Evolutionary conservation across 495 filamentous ascomycete genomes (phyloP).

Genomic region (Penicillium subrubescens): DNA sequence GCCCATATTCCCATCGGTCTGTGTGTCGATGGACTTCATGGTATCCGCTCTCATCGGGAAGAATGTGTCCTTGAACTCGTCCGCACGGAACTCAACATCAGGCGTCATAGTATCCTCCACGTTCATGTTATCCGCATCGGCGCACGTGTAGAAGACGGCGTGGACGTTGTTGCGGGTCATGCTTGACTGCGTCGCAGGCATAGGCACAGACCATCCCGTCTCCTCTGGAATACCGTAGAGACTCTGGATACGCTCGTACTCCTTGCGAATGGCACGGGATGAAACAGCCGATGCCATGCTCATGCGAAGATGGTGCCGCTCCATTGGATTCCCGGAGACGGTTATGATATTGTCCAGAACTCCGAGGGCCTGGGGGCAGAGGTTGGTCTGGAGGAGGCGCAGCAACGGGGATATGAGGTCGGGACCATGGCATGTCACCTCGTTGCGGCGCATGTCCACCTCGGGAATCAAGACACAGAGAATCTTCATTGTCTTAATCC

Average conservation of each 20-base stretch:
- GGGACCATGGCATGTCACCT: slow-evolving; percentile 88
- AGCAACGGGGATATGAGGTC: slow-evolving; percentile 94
- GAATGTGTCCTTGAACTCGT: slow-evolving; percentile 81
- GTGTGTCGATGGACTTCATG: slow-evolving; percentile 86
- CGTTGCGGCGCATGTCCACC: slow-evolving; percentile 89
- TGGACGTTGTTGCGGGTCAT: slow-evolving; percentile 91
- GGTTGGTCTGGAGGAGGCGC: slow-evolving; percentile 87
- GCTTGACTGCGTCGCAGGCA: slow-evolving; percentile 84
- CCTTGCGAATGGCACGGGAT: slow-evolving; percentile 82
- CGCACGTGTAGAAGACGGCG: slow-evolving; percentile 90
- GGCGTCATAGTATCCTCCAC: slow-evolving; percentile 68
- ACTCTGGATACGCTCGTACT: slow-evolving; percentile 91
- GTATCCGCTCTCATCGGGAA: slow-evolving; percentile 82
- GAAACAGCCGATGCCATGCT: slow-evolving; percentile 82
- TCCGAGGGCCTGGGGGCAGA: slow-evolving; percentile 85
- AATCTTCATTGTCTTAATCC: slow-evolving; percentile 86
- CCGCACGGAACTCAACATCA: slow-evolving; percentile 87
- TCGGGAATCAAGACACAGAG: slow-evolving; percentile 84
- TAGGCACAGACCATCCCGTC: slow-evolving; percentile 93
- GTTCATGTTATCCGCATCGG: slow-evolving; percentile 60
- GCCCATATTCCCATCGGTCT: slow-evolving; percentile 74
- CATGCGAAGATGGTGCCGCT: slow-evolving; percentile 93
- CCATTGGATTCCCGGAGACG: slow-evolving; percentile 89
- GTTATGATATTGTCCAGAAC: slow-evolving; percentile 94
- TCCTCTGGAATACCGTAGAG: slow-evolving; percentile 96